Percentiles rank a stretch among this genome's conserved stretches.
These are phyloP conservation scores for Chlorella sp. DNA, from an alignment of 139 green algal species.

Conservation along the genomic window DNA sequence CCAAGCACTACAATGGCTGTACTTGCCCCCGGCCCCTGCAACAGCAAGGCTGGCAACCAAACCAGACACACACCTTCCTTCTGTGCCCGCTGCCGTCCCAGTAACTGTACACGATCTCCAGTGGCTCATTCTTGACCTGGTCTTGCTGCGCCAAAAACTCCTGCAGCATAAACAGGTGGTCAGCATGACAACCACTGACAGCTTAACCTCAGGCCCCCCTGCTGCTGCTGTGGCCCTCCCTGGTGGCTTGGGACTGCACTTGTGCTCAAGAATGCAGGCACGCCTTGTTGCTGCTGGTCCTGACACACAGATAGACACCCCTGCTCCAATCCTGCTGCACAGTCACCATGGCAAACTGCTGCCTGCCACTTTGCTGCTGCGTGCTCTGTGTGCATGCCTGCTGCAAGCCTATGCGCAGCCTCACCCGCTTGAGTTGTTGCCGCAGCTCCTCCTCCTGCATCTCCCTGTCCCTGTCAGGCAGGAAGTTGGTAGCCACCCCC, in stretches of 20 bases:
- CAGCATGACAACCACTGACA: background rate
- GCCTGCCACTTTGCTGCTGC: background rate
- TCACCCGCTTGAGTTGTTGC: constrained; percentile 59
- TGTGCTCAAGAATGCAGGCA: background rate
- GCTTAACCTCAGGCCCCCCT: background rate
- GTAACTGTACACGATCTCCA: constrained; percentile 95
- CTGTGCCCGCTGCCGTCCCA: constrained; percentile 90
- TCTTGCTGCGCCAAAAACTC: constrained; percentile 55
- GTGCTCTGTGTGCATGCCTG: background rate
- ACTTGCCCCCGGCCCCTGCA: too few species aligned
- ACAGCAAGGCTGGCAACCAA: too few species aligned
- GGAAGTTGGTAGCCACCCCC: constrained; percentile 70
- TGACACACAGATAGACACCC: too few species aligned
- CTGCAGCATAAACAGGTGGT: constrained; percentile 11
- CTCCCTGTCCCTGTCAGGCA: constrained; percentile 86
- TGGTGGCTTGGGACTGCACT: background rate
- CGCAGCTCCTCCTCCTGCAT: constrained; percentile 66
- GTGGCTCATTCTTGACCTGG: constrained; percentile 68
- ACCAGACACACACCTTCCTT: too few species aligned
- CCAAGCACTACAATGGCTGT: too few species aligned
- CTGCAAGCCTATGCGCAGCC: background rate
- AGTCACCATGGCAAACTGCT: background rate
- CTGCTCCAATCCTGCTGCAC: background rate
- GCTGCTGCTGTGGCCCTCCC: background rate
- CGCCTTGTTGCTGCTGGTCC: too few species aligned